Evolutionary conservation across 257 asterid species (phyloP).

Genomic region (Jacaranda copaia): DNA sequence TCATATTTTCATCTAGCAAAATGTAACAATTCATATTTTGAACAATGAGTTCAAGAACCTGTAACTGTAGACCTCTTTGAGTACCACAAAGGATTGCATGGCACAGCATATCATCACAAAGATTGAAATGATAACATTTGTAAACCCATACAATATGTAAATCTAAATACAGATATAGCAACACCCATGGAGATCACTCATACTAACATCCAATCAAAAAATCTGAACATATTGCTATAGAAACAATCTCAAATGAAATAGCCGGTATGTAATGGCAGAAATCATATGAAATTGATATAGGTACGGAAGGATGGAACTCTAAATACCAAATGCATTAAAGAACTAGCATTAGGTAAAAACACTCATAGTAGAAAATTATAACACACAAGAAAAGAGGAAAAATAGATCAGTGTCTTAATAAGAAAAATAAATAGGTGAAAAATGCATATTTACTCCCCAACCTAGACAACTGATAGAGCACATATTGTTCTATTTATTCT

Average conservation of each 20-base stretch:
- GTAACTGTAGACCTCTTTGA: slow-evolving; percentile 51
- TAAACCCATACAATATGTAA: slow-evolving; percentile 30
- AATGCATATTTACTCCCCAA: slow-evolving; percentile 18
- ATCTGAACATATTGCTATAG: neutral
- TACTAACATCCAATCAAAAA: no score
- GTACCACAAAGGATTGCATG: slow-evolving; percentile 43
- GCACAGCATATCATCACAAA: slow-evolving; percentile 35
- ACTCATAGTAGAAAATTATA: neutral
- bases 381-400: neutral
- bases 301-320: neutral
- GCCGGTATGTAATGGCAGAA: slow-evolving; percentile 23
- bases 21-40: slow-evolving; percentile 19
- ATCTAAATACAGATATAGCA: slow-evolving; percentile 4
- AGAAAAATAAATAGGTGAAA: neutral
- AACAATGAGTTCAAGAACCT: slow-evolving; percentile 39
- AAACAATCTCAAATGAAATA: slow-evolving; percentile 11
- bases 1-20: slow-evolving; percentile 30
- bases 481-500: slow-evolving; percentile 4
- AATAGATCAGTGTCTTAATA: neutral
- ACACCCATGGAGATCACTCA: neutral
- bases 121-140: slow-evolving; percentile 8
- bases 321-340: slow-evolving; percentile 26
- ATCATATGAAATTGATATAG: neutral
- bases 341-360: slow-evolving; percentile 15
- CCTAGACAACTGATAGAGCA: neutral